Evolutionary conservation across 2,329 filamentous ascomycete species (phyloP), one percentile per base, ranked within the genome.

Genomic region (Emydomyces testavorans): DNA sequence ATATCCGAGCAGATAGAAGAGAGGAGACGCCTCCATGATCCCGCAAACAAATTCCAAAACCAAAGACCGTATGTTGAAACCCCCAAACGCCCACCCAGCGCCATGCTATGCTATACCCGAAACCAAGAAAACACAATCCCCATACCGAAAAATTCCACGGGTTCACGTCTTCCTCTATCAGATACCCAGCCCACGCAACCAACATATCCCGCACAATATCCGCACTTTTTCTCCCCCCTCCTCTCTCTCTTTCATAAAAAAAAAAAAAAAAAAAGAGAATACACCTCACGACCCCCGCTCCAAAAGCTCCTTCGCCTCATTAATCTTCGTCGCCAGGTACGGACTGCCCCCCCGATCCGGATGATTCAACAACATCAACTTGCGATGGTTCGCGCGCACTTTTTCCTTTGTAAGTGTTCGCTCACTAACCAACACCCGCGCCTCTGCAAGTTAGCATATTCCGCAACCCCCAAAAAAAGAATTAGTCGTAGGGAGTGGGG

Each of bases 351-450:
- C 92, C 62, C 92, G 84, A 74, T 98, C 92, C 54, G 92, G 92
- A 67, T 98, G 92, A 74, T 98, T 98, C 56, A 94, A 75, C 49
- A 98, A 79, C 90, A 98, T 98, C 56, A 96, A 79, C 47, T 82
- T 87, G 54, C 92, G 83, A 70, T 98, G 92, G 58, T 89, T 87
- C 71, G 95, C 95, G 64, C 92, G 86, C 59, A 98, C 74, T 64
- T 94, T 92, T 39, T 96, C 90, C 69, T 93, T 94, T 50, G 82
- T 92, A 53, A 95, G 65, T 58, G 81, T 79, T 53, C 88, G 79
- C 70, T 98, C 92, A 54, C 89, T 96, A 39, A 46, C 40, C 11
- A 23, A 11, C 31, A n/a, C 13, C 6, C 16, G 4, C 26, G 13
- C 15, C 11, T 16, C 4, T 3, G 31, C 37, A 28, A 45, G 37